A percentile compares a stretch with the other conserved stretches of the same genome.
Conservation (phyloP, 78 protist species). For the Mantamonas sphyraenae region DNA sequence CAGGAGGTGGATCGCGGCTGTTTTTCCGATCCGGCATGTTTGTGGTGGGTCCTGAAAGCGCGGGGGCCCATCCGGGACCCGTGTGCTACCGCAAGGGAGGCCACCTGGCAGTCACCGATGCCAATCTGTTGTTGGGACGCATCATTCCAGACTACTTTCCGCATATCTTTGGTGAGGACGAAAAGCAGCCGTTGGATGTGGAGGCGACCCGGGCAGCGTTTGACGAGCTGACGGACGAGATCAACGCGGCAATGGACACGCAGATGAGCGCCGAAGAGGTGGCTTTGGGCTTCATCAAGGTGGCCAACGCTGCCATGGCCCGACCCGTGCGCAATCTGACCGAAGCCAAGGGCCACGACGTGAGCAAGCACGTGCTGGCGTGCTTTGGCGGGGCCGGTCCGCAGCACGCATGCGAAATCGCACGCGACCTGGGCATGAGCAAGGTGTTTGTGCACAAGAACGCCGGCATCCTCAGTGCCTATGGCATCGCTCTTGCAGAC, state of each 20-base stretch:
- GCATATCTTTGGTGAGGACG: slow-evolving; percentile 72
- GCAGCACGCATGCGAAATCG: slow-evolving; percentile 90
- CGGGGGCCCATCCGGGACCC: slow-evolving; percentile 83
- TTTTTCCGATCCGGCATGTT: slow-evolving; percentile 62
- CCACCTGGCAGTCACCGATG: slow-evolving; percentile 80
- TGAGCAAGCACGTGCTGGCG: slow-evolving; percentile 57
- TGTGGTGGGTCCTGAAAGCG: slow-evolving; percentile 87
- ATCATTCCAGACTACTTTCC: slow-evolving; percentile 78
- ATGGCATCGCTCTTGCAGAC: slow-evolving; percentile 81
- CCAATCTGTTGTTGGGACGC: slow-evolving; percentile 81
- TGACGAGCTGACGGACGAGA: slow-evolving; percentile 22
- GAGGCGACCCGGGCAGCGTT: slow-evolving; percentile 36
- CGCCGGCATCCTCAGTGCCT: slow-evolving; percentile 78
- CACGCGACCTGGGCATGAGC: slow-evolving; percentile 72
- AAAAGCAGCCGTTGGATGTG: slow-evolving; percentile 69
- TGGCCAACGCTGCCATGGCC: slow-evolving; percentile 92
- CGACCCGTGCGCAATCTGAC: slow-evolving; percentile 81
- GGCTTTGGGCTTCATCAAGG: slow-evolving; percentile 77
- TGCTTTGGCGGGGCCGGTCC: slow-evolving; percentile 95
- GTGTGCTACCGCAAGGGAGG: slow-evolving; percentile 91
- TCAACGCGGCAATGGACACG: not conserved
- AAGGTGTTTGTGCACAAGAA: slow-evolving; percentile 58
- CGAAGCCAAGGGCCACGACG: slow-evolving; percentile 56
- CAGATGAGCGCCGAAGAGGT: slow-evolving; percentile 55
- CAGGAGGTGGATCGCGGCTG: slow-evolving; percentile 91